These are phyloP conservation scores for Phytophthora capsici DNA, from an alignment of 352 stramenopile species.

Conservation along the genomic window DNA sequence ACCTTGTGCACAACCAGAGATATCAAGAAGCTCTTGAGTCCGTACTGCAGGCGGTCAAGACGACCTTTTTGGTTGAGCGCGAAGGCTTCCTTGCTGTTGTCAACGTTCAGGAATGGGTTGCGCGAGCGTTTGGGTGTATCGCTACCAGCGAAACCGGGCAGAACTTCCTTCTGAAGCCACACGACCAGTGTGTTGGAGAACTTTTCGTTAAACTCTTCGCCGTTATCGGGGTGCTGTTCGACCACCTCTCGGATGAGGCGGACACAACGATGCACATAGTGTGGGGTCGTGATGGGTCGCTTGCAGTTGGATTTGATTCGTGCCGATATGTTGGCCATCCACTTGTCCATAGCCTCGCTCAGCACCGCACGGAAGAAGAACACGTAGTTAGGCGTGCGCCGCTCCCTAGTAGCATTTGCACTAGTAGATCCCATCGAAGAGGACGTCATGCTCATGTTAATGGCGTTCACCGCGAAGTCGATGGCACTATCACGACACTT, in stretches of 20 bases:
- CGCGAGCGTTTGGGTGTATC: conserved; percentile 79
- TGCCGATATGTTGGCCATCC: conserved; percentile 79
- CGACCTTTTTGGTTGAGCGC: conserved; percentile 83
- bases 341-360: conserved; percentile 90
- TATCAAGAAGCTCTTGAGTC: conserved; percentile 85
- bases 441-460: conserved; percentile 87
- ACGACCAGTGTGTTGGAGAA: conserved; percentile 85
- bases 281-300: conserved; percentile 80
- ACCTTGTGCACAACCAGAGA: conserved; percentile 87
- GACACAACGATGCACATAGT: conserved; percentile 87
- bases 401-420: conserved; percentile 77
- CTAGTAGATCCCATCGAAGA: conserved; percentile 71
- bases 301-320: conserved; percentile 74
- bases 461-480: conserved; percentile 71
- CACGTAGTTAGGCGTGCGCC: conserved; percentile 83
- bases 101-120: conserved; percentile 84
- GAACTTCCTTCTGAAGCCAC: conserved; percentile 88
- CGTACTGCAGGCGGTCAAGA: conserved; percentile 86
- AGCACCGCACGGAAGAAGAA: conserved; percentile 87
- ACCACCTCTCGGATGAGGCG: conserved; percentile 84
- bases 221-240: conserved; percentile 83
- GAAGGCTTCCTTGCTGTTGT: conserved; percentile 86
- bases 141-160: conserved; percentile 79
- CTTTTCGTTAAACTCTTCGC: conserved; percentile 86
- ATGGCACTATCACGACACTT: conserved; percentile 74